A percentile compares a stretch with the other conserved stretches of the same genome.
phyloP scores from a whole-genome alignment of 2,329 filamentous ascomycete genomes.

The Ophiocordyceps camponoti-rufipedis region DNA sequence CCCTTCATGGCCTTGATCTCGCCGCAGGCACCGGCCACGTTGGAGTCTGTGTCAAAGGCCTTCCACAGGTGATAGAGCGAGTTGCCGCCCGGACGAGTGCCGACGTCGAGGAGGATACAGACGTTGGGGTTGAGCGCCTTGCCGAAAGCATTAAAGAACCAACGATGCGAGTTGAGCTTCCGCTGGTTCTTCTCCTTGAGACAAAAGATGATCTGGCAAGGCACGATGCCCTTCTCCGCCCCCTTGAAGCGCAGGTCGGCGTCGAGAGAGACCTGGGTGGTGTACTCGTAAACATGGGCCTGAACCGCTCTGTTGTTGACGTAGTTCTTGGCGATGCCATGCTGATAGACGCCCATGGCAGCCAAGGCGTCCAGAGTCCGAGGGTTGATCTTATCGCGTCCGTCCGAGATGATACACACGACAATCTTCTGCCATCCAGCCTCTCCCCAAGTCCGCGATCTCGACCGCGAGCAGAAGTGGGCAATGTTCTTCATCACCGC shows the following conservation, averaged over 20 bases:
- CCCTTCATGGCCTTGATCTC: slow-evolving; percentile 98
- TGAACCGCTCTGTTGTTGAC: slow-evolving; percentile 94
- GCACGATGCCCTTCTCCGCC: slow-evolving; percentile 95
- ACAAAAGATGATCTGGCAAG: slow-evolving; percentile 96
- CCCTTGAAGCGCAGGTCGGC: slow-evolving; percentile 96
- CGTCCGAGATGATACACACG: slow-evolving; percentile 90
- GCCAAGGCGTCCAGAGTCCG: slow-evolving; percentile 86
- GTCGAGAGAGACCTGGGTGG: slow-evolving; percentile 91
- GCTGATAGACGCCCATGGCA: slow-evolving; percentile 94
- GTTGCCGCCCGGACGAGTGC: slow-evolving; percentile 73
- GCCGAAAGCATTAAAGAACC: slow-evolving; percentile 99
- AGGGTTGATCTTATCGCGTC: slow-evolving; percentile 75
- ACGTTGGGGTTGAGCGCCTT: slow-evolving; percentile 85
- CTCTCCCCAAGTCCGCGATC: slow-evolving; percentile 92
- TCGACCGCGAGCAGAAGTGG: slow-evolving; percentile 84
- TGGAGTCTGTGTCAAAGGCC: slow-evolving; percentile 94
- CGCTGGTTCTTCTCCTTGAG: slow-evolving; percentile 95
- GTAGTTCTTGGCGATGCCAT: slow-evolving; percentile 95
- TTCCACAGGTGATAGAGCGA: slow-evolving; percentile 99
- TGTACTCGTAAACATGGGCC: slow-evolving; percentile 97
- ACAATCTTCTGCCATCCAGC: slow-evolving; percentile 98
- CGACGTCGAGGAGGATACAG: slow-evolving; percentile 91
- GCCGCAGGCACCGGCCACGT: slow-evolving; percentile 88
- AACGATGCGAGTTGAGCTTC: slow-evolving; percentile 95
- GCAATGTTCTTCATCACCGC: slow-evolving; percentile 97